Base-by-base conservation (phyloP, 164 flowering plant genomes). In the Pachysandra terminalis region DNA sequence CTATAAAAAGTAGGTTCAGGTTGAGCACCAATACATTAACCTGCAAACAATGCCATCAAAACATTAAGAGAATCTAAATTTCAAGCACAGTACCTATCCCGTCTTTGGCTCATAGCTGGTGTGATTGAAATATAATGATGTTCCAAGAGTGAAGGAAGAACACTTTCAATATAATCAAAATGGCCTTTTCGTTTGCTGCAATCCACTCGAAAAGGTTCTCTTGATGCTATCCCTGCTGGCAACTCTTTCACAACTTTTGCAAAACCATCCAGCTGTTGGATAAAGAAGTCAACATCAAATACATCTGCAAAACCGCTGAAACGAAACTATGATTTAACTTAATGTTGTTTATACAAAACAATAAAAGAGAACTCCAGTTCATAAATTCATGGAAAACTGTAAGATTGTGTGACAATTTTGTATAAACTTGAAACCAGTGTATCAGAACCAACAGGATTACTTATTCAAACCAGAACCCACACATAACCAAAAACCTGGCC, bases 301-400 rank as follows among this genome's bases (percentile, higher is more conserved):
- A 92, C 91, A 89, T 92, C 99, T 85, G 89, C 94, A 87, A 95
- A 95, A 68, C 96, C 99, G 83, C 99, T 95, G 95, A 19, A 16
- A 56, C 16, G 54, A 71, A 67, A 72, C 51, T 37, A 22, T 67
- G 17, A 68, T 63, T 58, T 24, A 49, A 25, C 32, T 53, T 49
- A 66, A 40, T 22, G n/a, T 19, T 58, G 24, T 40, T n/a, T 26
- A 24, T 58, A 62, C 7, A 45, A 51, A 56, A 59, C 27, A 68
- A 37, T 51, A n/a, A 59, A 32, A 32, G 37, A 32, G 37, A 32
- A 32, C 37, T 32, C 37, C 37, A 32, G 5, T n/a, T n/a, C n/a
- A n/a, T n/a, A n/a, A n/a, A n/a, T n/a, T n/a, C n/a, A n/a, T n/a
- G n/a, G n/a, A n/a, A n/a, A n/a, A n/a, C n/a, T n/a, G n/a, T n/a